Evolutionary conservation across 2,329 filamentous ascomycete species (phyloP), one percentile per base, ranked within the genome.

Genomic region (Penicillium hordei): DNA sequence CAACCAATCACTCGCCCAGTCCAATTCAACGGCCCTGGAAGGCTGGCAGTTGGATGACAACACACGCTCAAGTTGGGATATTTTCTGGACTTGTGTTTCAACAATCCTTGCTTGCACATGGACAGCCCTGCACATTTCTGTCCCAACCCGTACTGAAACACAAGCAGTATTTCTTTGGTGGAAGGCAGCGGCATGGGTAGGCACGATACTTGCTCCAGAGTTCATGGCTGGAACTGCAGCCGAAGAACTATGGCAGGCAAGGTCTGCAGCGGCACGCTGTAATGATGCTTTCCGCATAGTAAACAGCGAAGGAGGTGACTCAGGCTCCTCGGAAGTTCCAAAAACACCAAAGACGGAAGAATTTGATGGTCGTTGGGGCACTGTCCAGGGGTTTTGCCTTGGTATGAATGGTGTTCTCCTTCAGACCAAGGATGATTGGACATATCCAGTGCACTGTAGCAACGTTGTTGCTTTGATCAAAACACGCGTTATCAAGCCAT

Each of bases 41-140:
- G 36, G 54, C 33, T 61, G 58, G 59, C 54, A 62, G 31, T 43
- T 62, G 5, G 52, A 58, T 34, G 60, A 45, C 17, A 54, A 52
- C 23, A 45, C 38, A 25, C 57, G 60, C 13, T 61, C 59, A 23
- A 52, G 44, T 27, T 63, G 57, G 59, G 63, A 60, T 17, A 65
- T 66, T 29, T 17, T 65, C 17, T 61, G 62, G 64, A 40, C 56
- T 17, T 63, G 60, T 45, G 39, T 63, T 12, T 52, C 57, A 10
- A 58, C 52, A 42, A 63, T 65, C 4, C 42, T 65, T 50, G 60
- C 61, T 21, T 63, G 64, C 25, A 64, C 54, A 21, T 65, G 60
- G 57, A 60, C 63, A 10, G 27, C 46, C 4, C 55, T 63, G 9
- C 61, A 65, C n/a, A 15, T 56, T 15, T 17, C 44, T 38, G 54